These are phyloP conservation scores for Saccharomyces mikatae DNA, from an alignment of 805 yeast genomes.

Conservation along the genomic window DNA sequence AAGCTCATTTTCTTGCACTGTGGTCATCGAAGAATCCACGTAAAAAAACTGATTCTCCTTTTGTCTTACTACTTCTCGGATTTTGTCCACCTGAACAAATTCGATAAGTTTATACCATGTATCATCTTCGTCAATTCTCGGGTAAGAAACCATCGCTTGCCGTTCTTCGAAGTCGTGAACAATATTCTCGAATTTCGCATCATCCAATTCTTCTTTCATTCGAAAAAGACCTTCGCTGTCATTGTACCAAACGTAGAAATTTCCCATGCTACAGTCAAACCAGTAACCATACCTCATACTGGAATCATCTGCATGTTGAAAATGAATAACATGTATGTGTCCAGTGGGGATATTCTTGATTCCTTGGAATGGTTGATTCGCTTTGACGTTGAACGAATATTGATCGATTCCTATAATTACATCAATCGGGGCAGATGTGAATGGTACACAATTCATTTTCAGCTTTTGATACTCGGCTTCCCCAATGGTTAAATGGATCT, in stretches of 20 bases:
- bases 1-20: slow-evolving; percentile 17
- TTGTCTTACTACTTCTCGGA: not conserved
- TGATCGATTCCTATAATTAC: slow-evolving; percentile 23
- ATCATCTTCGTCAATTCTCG: slow-evolving; percentile 14
- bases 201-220: slow-evolving; percentile 9
- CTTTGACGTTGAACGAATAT: slow-evolving; percentile 18
- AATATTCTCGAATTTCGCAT: slow-evolving; percentile 6
- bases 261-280: slow-evolving; percentile 11
- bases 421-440: slow-evolving; percentile 7
- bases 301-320: slow-evolving; percentile 11
- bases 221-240: slow-evolving; percentile 11
- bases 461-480: not conserved
- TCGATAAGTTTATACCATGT: slow-evolving; percentile 12
- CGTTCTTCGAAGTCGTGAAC: slow-evolving; percentile 3
- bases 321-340: slow-evolving; percentile 22
- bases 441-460: slow-evolving; percentile 4
- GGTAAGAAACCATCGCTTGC: slow-evolving; percentile 18
- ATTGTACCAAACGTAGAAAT: slow-evolving; percentile 12
- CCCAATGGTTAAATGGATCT: not conserved
- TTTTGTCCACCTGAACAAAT: not conserved
- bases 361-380: slow-evolving; percentile 21
- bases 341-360: slow-evolving; percentile 19
- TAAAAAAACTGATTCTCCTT: slow-evolving; percentile 7
- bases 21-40: slow-evolving; percentile 27
- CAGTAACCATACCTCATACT: slow-evolving; percentile 28